Base-by-base conservation (phyloP, 768 basidiomycete species). In the Mycena venus region DNA sequence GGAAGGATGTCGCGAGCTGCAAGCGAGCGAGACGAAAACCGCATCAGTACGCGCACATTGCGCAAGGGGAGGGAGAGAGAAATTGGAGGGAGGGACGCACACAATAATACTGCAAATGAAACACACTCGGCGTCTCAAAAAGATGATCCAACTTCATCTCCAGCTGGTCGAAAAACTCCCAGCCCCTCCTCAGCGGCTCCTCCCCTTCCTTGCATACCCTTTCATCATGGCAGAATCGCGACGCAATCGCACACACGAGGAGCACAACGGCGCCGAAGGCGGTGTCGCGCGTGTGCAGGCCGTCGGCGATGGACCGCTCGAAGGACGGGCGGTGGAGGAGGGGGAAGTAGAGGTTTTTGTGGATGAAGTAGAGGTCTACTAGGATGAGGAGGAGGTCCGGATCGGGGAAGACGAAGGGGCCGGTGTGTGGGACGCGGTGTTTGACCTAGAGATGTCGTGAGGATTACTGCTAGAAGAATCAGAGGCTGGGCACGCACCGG, bases 321-420 rank as follows among this genome's bases (percentile, higher is more conserved):
- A 97, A 95, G 2, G 90, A 89, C 0, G 91, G 91, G 4, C 91
- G 88, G 76, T 96, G 95, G 5, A 97, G 85, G 9, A 96, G 84
- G 0, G 95, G 95, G 0, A 89, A 79, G 66, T 88, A 84, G 23
- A 87, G 73, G 77, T 95, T 93, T 69, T 87, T 64, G 49, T 88
- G 70, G 0, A 73, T 68, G 80, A 97, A 97, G 78, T 93, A 96
- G 34, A 90, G 83, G 51, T 93, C 86, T 44, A 95, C 82, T 53
- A 97, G 86, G 0, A 74, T 42, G 6, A 71, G 53, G 11, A 90
- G 84, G 42, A 97, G 87, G 64, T 91, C 91, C 1, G 81, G 71
- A 1, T 87, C 85, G 0, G 92, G 92, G 76, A 91, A 92, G 0
- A 38, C 72, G 77, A 87, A 89, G 62, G 58, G 23, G 72, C 27